Base-by-base conservation (phyloP, 140 eudicot genomes). In the Bidens hawaiensis region DNA sequence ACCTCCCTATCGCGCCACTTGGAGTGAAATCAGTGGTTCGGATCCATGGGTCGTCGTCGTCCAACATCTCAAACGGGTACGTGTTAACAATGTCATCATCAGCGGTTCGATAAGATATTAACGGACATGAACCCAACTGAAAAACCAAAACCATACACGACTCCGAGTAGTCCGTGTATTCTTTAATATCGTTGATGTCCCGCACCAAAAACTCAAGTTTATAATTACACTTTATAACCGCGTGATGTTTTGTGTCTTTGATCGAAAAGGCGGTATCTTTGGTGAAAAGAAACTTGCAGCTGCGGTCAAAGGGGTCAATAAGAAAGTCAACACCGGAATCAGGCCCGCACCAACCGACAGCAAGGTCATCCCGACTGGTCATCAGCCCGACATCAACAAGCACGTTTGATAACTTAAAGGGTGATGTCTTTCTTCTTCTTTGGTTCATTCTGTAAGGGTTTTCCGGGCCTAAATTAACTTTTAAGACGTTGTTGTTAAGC, bases 41-140 rank as follows among this genome's bases (percentile, higher is more conserved):
- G 33, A 93, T 88, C 99, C 99, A 93, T 7, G 96, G 99, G 71
- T 91, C 98, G 76, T 91, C 98, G 48, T 91, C 98, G 64, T 91
- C 98, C 79, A 87, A 71, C 81, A 80, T 66, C 61, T 93, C 95
- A 46, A 72, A 88, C 14, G 99, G 93, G 40, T 80, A 78, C 0
- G 89, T 63, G 10, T 62, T 78, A n/a, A 45, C 76, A 18, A 88
- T 82, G 30, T 93, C 99, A 42, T 93, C 99, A 76, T 91, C 98
- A 12, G 98, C 98, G n/a, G 96, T 91, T 76, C 98, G 58, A 58
- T 87, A 91, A 34, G 55, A 78, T 30, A 91, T 49, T 41, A 71
- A 24, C 1, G 98, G 98, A 25, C 96, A 67, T 1, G 95, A 82
- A 18, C 70, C 76, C 71, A 93, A 77, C 66, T 93, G 93, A 43